phyloP scores from a whole-genome alignment of 2,329 filamentous ascomycete genomes.

The Fusarium solani-melongenae region DNA sequence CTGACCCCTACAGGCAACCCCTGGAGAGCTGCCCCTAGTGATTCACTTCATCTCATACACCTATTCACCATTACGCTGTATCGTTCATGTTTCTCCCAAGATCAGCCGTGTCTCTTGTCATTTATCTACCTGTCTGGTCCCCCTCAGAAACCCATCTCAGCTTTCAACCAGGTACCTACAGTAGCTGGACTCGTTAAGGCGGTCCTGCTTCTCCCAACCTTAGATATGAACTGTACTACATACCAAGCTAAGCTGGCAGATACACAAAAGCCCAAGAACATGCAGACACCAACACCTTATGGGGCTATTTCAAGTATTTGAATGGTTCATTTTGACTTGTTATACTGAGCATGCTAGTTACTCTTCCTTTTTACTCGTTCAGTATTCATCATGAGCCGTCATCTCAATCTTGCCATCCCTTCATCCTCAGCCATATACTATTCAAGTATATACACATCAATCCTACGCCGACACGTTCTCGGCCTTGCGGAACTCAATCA shows the following conservation, averaged over 20 bases:
- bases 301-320: neutral
- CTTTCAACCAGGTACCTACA: neutral
- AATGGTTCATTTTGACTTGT: neutral
- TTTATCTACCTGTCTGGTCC: no score
- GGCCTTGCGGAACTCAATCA: constrained; percentile 68
- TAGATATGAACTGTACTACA: no score
- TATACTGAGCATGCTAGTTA: neutral
- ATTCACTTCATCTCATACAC: neutral
- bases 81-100: neutral
- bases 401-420: neutral
- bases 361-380: constrained; percentile 1
- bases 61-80: neutral
- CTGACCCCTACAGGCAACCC: neutral
- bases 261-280: neutral
- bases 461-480: constrained; percentile 26
- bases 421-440: neutral
- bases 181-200: neutral
- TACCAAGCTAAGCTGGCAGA: neutral
- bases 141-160: neutral
- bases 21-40: neutral
- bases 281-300: neutral
- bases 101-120: neutral
- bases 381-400: neutral
- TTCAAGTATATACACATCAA: neutral
- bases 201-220: neutral